Conservation (phyloP, 208 protist genomes). For the Blechomonas ayalai region DNA sequence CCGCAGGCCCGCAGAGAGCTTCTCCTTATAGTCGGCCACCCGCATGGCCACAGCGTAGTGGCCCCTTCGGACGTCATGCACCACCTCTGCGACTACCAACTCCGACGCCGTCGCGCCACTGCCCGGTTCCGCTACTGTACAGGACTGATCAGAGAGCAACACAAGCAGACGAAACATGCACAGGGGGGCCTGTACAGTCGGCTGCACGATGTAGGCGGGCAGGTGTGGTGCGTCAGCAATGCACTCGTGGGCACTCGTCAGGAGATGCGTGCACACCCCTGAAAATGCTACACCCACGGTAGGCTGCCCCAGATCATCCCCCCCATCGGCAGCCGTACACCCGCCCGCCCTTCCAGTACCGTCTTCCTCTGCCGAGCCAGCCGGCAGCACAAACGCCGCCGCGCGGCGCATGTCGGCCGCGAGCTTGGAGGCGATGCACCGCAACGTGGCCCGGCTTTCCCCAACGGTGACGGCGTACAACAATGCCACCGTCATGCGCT, state of each 20-base stretch:
- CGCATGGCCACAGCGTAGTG: slow-evolving; percentile 39
- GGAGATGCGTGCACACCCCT: slow-evolving; percentile 20
- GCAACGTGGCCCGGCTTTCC: slow-evolving; percentile 52
- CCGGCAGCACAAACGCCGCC: slow-evolving; percentile 4
- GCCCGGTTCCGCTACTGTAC: slow-evolving; percentile 1
- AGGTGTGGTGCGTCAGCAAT: slow-evolving; percentile 11
- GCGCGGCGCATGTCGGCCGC: slow-evolving; percentile 52
- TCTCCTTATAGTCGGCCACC: slow-evolving; percentile 23
- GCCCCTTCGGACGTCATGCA: slow-evolving; percentile 24
- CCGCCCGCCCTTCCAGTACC: neutral
- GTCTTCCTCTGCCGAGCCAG: neutral
- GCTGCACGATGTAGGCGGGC: slow-evolving; percentile 46
- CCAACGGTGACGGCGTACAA: slow-evolving; percentile 63
- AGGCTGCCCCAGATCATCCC: neutral
- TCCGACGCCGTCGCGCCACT: slow-evolving; percentile 3
- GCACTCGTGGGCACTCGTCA: slow-evolving; percentile 25
- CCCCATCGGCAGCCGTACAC: neutral
- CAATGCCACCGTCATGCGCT: slow-evolving; percentile 61
- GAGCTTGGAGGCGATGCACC: slow-evolving; percentile 51
- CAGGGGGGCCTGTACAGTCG: slow-evolving; percentile 9
- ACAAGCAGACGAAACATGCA: slow-evolving; percentile 1
- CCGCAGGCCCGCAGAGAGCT: slow-evolving; percentile 9
- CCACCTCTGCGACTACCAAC: slow-evolving; percentile 40
- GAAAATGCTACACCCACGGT: slow-evolving; percentile 11
- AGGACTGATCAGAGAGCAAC: neutral